phyloP scores from a whole-genome alignment of 345 rosid genomes.

The Ceriops decandra region DNA sequence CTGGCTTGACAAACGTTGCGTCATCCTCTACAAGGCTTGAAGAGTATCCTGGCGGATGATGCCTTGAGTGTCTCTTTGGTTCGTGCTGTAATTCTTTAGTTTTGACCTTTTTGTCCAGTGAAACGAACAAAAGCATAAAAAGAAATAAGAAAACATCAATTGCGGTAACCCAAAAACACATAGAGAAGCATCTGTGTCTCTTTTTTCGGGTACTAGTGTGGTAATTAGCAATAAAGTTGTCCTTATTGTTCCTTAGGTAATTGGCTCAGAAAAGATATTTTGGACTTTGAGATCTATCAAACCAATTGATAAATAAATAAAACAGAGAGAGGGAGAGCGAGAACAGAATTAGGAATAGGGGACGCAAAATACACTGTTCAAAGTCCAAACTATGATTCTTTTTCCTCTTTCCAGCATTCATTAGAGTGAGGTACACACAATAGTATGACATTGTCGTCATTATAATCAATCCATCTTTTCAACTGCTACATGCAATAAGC shows the following conservation, averaged over 20 bases:
- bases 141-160: no score
- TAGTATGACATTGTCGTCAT: not conserved
- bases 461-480: not conserved
- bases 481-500: not conserved
- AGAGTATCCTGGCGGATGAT: no score
- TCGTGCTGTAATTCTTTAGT: no score
- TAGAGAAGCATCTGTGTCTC: no score
- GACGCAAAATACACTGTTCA: not conserved
- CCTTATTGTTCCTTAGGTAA: not conserved
- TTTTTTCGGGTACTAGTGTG: not conserved
- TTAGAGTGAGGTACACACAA: not conserved
- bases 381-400: not conserved
- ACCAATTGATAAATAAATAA: not conserved
- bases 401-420: not conserved
- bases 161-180: no score
- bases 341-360: not conserved
- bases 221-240: not conserved
- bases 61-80: no score
- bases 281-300: not conserved
- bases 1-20: no score
- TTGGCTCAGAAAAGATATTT: not conserved
- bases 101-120: no score
- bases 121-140: no score
- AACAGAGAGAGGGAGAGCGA: no score
- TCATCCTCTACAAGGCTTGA: no score